Evolutionary conservation across 139 green algal species (phyloP), one percentile per base, ranked within the genome.

Genomic region (Microglena sp.): DNA sequence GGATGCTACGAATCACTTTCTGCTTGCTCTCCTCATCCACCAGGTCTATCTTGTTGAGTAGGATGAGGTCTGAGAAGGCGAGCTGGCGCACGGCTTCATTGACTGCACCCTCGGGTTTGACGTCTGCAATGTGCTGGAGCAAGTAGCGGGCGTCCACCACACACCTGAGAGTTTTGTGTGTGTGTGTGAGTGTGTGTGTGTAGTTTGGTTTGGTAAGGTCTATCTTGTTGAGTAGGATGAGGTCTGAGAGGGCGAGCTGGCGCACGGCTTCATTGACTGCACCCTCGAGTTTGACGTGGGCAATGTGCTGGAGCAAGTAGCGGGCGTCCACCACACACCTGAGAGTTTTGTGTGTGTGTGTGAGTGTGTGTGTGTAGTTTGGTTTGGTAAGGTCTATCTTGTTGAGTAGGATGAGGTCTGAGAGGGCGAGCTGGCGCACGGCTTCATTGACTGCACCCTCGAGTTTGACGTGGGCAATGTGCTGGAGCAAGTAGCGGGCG

Each of bases 21-120:
- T 69, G 55, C 28, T 81, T 67, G 69, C 84, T 72, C 28, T 78
- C 72, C 2, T 71, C 66, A 18, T 36, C 59, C 5, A 93, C 78
- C n/a, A 92, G 60, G 33, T 91, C 85, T 0, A 76, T 79, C 69
- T 96, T 96, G 80, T 96, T 96, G 0, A 96, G 77, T 24, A 96
- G 76, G 4, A 95, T 78, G 8, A 87, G 75, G 73, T 96, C 90
- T 1, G 83, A 84, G 67, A 95, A 95, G 0, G 90, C 89, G 8
- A 96, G 70, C 71, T 96, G 89, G 65, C 91, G 75, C 55, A 79
- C 70, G 2, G 75, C 77, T 60, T 89, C 82, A 57, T 89, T 89
- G 27, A 89, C 72, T 4, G 69, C 72, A 7, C 64, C 74, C n/a
- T 75, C 60, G 1, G 36, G 26, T n/a, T 72, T 32, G 5, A 61